phyloP scores from a whole-genome alignment of 495 filamentous ascomycete species.

The Aspergillus biplanus region DNA sequence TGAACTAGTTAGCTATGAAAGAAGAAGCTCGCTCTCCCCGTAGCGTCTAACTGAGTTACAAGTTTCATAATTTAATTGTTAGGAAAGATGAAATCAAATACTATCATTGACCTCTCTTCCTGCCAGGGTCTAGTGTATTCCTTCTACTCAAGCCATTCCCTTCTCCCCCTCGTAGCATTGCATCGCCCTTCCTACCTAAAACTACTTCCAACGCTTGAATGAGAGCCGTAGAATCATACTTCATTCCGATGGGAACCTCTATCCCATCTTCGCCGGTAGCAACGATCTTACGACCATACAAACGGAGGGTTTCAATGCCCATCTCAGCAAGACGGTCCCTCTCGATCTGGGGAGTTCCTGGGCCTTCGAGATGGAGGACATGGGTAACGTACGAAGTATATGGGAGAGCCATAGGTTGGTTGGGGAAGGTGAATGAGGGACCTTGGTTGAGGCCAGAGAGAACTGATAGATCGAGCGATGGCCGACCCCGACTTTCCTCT shows the following conservation, averaged over 20 bases:
- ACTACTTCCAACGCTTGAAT: conserved; percentile 78
- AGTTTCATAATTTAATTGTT: not conserved
- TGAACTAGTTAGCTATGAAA: too few species aligned
- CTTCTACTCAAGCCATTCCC: conserved; percentile 61
- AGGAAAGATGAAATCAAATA: not conserved
- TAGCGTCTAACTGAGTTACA: not conserved
- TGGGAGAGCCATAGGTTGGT: conserved; percentile 27
- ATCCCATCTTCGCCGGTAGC: conserved; percentile 26
- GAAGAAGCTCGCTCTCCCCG: too few species aligned
- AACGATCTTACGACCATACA: conserved; percentile 71
- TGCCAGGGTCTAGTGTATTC: conserved; percentile 62
- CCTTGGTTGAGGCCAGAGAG: too few species aligned
- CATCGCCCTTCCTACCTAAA: conserved; percentile 67
- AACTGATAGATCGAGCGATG: conserved; percentile 1
- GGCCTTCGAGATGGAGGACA: conserved; percentile 77
- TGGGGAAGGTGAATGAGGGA: not conserved
- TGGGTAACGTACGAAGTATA: conserved; percentile 77
- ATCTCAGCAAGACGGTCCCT: conserved; percentile 60
- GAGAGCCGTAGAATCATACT: conserved; percentile 79
- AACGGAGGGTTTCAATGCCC: conserved; percentile 75
- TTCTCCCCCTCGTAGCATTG: conserved; percentile 44
- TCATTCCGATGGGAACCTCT: conserved; percentile 51
- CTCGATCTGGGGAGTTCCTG: conserved; percentile 71
- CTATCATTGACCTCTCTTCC: conserved; percentile 27
- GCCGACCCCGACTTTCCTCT: conserved; percentile 48